Base-by-base conservation (phyloP, 805 yeast species). In the Pichia membranifaciens region DNA sequence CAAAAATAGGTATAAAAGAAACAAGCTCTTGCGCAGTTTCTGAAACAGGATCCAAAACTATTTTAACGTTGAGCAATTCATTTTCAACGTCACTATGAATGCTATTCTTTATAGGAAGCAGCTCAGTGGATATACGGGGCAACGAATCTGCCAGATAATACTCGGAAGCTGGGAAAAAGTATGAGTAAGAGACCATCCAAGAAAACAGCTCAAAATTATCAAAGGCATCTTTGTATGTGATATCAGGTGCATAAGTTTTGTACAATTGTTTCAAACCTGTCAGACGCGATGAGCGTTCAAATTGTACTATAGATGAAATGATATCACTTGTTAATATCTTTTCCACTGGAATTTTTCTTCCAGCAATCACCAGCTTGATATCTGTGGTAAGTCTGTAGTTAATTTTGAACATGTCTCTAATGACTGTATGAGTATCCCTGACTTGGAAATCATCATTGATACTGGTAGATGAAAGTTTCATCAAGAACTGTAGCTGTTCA, bases 41-140 rank as follows among this genome's bases (percentile, higher is more conserved):
- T 49, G 77, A 75, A 2, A 80, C 62, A 1, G 98, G 97, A 60
- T 93, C 89, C 35, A 87, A 57, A 1, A 85, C 64, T 0, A 85
- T 67, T 4, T 77, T 62, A 4, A 89, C 57, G 51, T 84, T 84
- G 18, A 88, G 33, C 5, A 43, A 15, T 2, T 51, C 38, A 4
- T 55, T 54, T 3, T 33, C 29, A 3, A 16, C 10, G 18, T 42
- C 5, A 15, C 35, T 37, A 15, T 52, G 33, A 38, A 50, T 43
- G 15, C 53, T 36, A 12, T 47, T 25, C 10, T 29, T 15, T 12
- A 21, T 13, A 28, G 53, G 49, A 6, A 58, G 31, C 2, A 15
- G 5, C 6, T 29, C 38, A 1, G 50, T 28, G 18, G 52, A 51
- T 13, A 59, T 55, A 38, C 66, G 52, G 15, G 66, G 59, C 17